These are phyloP conservation scores for Grammothele lineata DNA, from an alignment of 768 basidiomycete genomes.

Conservation along the genomic window DNA sequence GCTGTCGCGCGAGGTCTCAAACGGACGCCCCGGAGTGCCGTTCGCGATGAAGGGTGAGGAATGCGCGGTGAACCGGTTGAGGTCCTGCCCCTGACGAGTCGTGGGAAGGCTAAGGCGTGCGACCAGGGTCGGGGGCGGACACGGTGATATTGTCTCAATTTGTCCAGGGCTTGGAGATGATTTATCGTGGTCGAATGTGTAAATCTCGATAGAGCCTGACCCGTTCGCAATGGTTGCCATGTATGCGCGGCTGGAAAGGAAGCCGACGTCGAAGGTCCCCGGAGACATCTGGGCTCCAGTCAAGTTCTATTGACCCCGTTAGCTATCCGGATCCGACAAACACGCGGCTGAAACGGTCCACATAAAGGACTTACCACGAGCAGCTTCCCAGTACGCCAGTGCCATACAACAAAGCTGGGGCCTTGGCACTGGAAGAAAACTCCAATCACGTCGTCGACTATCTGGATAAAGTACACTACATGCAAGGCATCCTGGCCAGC, in stretches of 20 bases:
- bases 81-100: constrained; percentile 7
- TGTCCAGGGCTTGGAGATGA: too few relatives aligned
- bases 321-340: too few relatives aligned
- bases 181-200: constrained; percentile 30
- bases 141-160: background rate
- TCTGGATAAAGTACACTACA: constrained; percentile 41
- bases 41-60: constrained; percentile 25
- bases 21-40: constrained; percentile 16
- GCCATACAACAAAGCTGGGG: constrained; percentile 43
- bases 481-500: too few relatives aligned
- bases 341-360: too few relatives aligned
- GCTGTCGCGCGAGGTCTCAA: constrained; percentile 20
- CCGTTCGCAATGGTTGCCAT: constrained; percentile 34
- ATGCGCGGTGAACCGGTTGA: constrained; percentile 21
- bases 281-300: constrained; percentile 21
- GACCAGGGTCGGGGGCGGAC: constrained; percentile 7
- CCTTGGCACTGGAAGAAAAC: constrained; percentile 37
- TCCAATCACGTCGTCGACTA: constrained; percentile 51
- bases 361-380: constrained; percentile 44
- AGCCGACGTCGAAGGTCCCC: constrained; percentile 40
- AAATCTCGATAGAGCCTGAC: constrained; percentile 40
- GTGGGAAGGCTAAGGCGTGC: constrained; percentile 25
- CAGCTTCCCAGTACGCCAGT: constrained; percentile 43
- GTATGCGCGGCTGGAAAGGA: constrained; percentile 41
- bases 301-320: too few relatives aligned